These are phyloP conservation scores for Alternaria sp. DNA, from an alignment of 2,329 filamentous ascomycete species.

Conservation along the genomic window DNA sequence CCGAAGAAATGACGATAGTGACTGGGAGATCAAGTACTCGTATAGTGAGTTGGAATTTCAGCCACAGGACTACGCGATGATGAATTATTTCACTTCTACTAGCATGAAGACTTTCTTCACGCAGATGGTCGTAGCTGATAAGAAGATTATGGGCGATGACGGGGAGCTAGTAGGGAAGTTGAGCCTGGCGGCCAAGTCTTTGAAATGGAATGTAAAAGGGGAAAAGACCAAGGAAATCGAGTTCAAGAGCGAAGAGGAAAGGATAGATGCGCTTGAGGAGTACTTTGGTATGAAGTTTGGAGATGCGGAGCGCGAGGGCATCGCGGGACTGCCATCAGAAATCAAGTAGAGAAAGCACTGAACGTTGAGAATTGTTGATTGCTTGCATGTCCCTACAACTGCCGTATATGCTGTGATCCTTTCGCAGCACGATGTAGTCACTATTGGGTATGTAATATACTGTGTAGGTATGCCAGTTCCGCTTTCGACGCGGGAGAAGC, in stretches of 20 bases:
- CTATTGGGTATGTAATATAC: neutral
- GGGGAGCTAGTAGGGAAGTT: slow-evolving; percentile 51
- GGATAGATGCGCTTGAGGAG: slow-evolving; percentile 55
- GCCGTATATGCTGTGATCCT: slow-evolving; percentile 11
- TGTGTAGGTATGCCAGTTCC: neutral
- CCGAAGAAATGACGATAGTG: slow-evolving; percentile 48
- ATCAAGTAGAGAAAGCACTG: slow-evolving; percentile 34
- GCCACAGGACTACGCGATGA: slow-evolving; percentile 42
- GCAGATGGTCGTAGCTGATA: slow-evolving; percentile 53
- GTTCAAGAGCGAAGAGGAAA: slow-evolving; percentile 55
- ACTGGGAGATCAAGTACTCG: slow-evolving; percentile 70
- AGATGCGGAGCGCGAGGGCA: slow-evolving; percentile 50
- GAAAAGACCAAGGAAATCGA: slow-evolving; percentile 52
- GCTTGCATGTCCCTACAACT: slow-evolving; percentile 25
- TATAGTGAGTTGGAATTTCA: slow-evolving; percentile 62
- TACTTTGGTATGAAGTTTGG: slow-evolving; percentile 56
- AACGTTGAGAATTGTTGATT: slow-evolving; percentile 22
- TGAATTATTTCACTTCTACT: slow-evolving; percentile 50
- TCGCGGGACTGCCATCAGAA: slow-evolving; percentile 47
- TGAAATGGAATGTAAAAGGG: slow-evolving; percentile 58
- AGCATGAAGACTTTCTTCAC: slow-evolving; percentile 46
- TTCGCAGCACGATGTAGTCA: neutral
- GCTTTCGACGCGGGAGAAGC: neutral
- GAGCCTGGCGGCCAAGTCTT: slow-evolving; percentile 54
- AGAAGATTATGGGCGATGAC: slow-evolving; percentile 58